These are phyloP conservation scores for Xylaria sp. DNA, from an alignment of 2,329 filamentous ascomycete species.

Conservation along the genomic window DNA sequence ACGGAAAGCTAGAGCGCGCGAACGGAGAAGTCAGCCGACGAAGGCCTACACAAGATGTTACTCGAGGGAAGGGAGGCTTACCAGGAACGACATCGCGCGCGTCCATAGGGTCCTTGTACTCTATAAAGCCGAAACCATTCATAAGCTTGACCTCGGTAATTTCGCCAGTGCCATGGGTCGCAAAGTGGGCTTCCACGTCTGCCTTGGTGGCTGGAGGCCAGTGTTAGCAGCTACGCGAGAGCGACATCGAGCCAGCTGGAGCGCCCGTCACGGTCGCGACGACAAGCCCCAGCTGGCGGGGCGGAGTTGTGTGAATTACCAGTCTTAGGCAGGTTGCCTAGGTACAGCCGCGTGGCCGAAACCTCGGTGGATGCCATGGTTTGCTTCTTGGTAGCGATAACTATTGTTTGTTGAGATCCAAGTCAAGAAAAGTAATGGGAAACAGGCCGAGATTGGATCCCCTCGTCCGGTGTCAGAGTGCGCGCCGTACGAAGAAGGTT, in stretches of 20 bases:
- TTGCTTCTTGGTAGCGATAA: slow-evolving; percentile 5
- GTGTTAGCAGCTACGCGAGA: slow-evolving; percentile 12
- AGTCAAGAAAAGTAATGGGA: neutral
- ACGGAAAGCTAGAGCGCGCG: slow-evolving; percentile 60
- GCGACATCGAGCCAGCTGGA: slow-evolving; percentile 11
- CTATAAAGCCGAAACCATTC: slow-evolving; percentile 99
- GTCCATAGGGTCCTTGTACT: slow-evolving; percentile 98
- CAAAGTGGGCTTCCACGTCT: slow-evolving; percentile 95
- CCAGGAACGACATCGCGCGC: slow-evolving; percentile 97
- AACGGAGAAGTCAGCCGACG: slow-evolving; percentile 31
- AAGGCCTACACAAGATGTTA: slow-evolving; percentile 10
- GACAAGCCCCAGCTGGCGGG: slow-evolving; percentile 9
- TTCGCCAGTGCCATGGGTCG: slow-evolving; percentile 92
- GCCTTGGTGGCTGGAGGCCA: slow-evolving; percentile 69
- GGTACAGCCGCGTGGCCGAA: slow-evolving; percentile 77
- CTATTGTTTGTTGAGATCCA: slow-evolving; percentile 5
- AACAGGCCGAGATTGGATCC: neutral
- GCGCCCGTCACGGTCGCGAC: slow-evolving; percentile 12
- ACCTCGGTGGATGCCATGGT: slow-evolving; percentile 33
- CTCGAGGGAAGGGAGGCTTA: slow-evolving; percentile 51
- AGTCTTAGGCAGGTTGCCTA: slow-evolving; percentile 96
- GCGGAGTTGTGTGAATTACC: slow-evolving; percentile 62
- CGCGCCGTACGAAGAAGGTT: neutral
- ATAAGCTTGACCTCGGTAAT: slow-evolving; percentile 99
- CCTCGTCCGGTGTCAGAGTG: neutral